phyloP scores from a whole-genome alignment of 2,329 filamentous ascomycete species.

The Septoria petroselini region DNA sequence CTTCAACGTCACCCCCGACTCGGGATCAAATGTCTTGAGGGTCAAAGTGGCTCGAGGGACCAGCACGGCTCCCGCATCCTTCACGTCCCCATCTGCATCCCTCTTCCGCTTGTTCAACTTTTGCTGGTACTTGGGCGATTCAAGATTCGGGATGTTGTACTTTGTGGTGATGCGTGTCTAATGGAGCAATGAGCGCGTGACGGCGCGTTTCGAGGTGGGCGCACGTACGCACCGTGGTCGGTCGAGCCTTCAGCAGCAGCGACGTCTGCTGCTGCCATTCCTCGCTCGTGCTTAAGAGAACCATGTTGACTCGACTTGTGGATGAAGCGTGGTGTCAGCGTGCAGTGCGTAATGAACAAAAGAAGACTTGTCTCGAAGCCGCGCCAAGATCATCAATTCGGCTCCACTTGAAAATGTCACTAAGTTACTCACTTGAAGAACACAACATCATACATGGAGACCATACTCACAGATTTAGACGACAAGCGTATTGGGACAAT shows the following conservation, averaged over 20 bases:
- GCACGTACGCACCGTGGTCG: conserved; percentile 65
- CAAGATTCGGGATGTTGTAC: conserved; percentile 64
- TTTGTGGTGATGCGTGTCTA: conserved; percentile 89
- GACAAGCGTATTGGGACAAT: no score
- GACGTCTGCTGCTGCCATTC: conserved; percentile 88
- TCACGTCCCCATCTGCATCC: conserved; percentile 26
- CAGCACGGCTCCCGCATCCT: conserved; percentile 38
- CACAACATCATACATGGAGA: no score
- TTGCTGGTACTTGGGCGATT: conserved; percentile 35
- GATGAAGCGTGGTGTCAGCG: conserved; percentile 2
- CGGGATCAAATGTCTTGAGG: conserved; percentile 85
- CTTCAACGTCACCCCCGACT: conserved; percentile 77
- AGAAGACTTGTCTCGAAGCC: background rate
- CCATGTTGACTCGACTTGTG: conserved; percentile 55
- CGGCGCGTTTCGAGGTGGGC: background rate
- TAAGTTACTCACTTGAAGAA: no score
- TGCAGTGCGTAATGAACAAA: no score
- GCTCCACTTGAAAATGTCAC: conserved; percentile 1
- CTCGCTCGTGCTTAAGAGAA: conserved; percentile 75
- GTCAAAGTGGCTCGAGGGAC: conserved; percentile 67
- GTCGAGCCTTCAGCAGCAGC: conserved; percentile 80
- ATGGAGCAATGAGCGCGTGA: conserved; percentile 10
- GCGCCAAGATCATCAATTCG: conserved; percentile 1
- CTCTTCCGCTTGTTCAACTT: conserved; percentile 30
- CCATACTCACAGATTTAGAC: no score